Base-by-base conservation (phyloP, 2,329 filamentous ascomycete genomes). In the Fusarium subtropicale region DNA sequence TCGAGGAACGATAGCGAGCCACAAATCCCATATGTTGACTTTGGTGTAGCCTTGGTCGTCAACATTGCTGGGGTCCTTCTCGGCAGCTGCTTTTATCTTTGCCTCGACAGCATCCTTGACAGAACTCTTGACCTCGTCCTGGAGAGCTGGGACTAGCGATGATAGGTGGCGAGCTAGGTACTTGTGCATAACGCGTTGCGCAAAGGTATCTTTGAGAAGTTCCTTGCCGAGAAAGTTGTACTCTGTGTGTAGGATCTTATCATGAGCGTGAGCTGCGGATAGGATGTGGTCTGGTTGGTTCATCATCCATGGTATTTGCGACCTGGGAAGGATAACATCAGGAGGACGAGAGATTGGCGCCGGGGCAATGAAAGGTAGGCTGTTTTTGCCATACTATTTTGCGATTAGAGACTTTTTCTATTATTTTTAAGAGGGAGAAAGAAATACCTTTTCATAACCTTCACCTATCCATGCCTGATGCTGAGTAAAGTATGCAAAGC, bases 271-370 rank as follows among this genome's bases (percentile, higher is more conserved):
- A 51, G 79, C 73, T 1, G 81, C 76, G 3, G 81, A 83, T 30
- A 84, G 74, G 3, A 81, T 68, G 30, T 73, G 70, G 57, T 85
- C 83, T n/a, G 83, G 82, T 66, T 82, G 79, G 42, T 83, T 81
- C 60, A 85, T 78, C 72, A 85, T 78, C 83, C 83, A 85, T 11
- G 75, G 71, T 11, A 82, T 79, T 69, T 84, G 81, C 1, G 78
- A 79, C 5, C 75, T 77, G 3, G 83, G 83, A 6, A 85, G 74
- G 51, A 85, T 79, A 39, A 85, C 79, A 45, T 85, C 82, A 24
- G 80, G 76, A 2, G 81, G 77, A 4, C 80, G 77, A 10, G 79
- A 79, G 1, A 82, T 77, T 6, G 81, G 77, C 1, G 81, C 77
- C 3, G 82, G 82, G 1, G 81, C 76, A 16, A 84, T 76, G 52